Evolutionary conservation across 225 moss, liverwort and hornwort genomes (phyloP).

Genomic region (Polytrichum commune): DNA sequence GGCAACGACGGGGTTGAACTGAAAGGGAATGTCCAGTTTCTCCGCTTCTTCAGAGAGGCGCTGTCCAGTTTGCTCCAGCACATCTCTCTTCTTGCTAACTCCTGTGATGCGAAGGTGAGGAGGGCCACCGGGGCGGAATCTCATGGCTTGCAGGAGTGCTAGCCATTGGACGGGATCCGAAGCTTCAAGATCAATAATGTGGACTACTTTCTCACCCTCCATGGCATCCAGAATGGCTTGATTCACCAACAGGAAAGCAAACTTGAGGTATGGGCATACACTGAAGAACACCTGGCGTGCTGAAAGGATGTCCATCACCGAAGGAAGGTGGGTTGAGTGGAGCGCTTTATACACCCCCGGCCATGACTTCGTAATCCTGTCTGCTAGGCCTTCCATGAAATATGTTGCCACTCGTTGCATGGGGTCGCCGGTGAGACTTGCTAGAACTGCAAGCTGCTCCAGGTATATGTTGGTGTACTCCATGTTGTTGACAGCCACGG

Average conservation of each 20-base stretch:
- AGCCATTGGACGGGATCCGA: constrained; percentile 82
- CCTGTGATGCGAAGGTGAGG: constrained; percentile 75
- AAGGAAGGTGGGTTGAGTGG: constrained; percentile 67
- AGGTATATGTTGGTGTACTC: constrained; percentile 68
- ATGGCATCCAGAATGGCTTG: constrained; percentile 76
- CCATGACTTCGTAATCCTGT: constrained; percentile 75
- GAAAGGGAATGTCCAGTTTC: constrained; percentile 62
- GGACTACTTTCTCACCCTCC: constrained; percentile 79
- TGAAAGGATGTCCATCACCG: constrained; percentile 58
- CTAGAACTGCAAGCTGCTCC: constrained; percentile 73
- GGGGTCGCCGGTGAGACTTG: constrained; percentile 73
- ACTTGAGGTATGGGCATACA: constrained; percentile 73
- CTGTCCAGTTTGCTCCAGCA: constrained; percentile 64
- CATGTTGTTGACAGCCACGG: constrained; percentile 71
- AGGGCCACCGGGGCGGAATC: constrained; percentile 64
- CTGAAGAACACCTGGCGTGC: constrained; percentile 83
- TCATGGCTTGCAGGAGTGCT: constrained; percentile 67
- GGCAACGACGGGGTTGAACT: constrained; percentile 61
- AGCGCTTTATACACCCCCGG: constrained; percentile 82
- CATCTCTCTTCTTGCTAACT: constrained; percentile 55
- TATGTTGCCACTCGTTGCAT: constrained; percentile 89
- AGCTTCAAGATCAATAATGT: constrained; percentile 76
- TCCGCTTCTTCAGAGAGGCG: constrained; percentile 72
- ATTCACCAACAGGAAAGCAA: constrained; percentile 68
- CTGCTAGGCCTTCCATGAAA: constrained; percentile 82